Conservation (phyloP, 2,329 filamentous ascomycete species). For the Zymoseptoria tritici region DNA sequence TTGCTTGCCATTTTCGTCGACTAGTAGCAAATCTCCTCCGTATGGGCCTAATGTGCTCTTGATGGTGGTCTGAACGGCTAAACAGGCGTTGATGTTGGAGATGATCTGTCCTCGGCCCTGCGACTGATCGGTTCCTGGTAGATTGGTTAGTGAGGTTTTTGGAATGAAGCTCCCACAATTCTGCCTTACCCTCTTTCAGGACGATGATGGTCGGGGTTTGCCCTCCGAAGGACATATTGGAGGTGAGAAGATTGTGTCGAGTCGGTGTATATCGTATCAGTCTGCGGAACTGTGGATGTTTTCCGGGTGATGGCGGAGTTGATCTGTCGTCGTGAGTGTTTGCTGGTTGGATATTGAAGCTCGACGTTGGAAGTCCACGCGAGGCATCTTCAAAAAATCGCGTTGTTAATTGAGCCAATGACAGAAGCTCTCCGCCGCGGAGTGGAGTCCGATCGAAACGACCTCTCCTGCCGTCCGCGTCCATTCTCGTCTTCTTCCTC, state of each 20-base stretch:
- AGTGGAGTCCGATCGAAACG: too few species aligned
- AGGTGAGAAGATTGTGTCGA: not conserved
- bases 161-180: constrained; percentile 1
- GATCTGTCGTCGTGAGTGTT: not conserved
- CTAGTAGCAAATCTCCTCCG: constrained; percentile 90
- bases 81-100: constrained; percentile 96
- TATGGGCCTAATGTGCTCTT: constrained; percentile 94
- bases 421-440: too few species aligned
- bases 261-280: not conserved
- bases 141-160: constrained; percentile 16
- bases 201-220: constrained; percentile 98
- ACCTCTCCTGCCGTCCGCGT: too few species aligned
- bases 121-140: constrained; percentile 83
- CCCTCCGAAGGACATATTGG: constrained; percentile 86
- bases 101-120: constrained; percentile 95
- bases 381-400: not conserved
- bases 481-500: too few species aligned
- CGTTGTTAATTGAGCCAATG: not conserved
- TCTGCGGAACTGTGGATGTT: not conserved
- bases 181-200: constrained; percentile 78
- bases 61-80: constrained; percentile 91
- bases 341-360: not conserved
- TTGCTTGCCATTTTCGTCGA: constrained; percentile 89
- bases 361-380: not conserved
- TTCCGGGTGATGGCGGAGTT: not conserved